Conservation (phyloP, 169 alveolate genomes). For the Blepharisma undulans region DNA sequence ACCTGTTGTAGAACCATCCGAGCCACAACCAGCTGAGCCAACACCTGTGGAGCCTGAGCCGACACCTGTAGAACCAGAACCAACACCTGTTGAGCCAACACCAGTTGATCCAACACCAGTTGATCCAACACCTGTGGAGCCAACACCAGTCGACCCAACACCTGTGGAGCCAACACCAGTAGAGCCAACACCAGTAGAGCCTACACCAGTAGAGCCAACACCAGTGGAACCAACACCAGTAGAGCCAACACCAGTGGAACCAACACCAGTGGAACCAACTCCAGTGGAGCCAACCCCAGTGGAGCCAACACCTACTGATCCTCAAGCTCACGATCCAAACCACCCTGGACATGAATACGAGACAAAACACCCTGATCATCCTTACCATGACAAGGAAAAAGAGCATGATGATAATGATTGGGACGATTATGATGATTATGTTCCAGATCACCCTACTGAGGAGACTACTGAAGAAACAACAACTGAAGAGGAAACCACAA, state of each 20-base stretch:
- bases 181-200: too few species aligned
- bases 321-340: background rate
- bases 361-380: background rate
- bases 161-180: too few species aligned
- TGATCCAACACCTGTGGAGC: too few species aligned
- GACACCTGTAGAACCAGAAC: background rate
- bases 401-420: background rate
- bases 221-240: background rate
- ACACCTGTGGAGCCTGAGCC: too few species aligned
- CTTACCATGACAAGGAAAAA: background rate
- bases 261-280: background rate
- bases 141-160: too few species aligned
- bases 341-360: background rate
- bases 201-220: too few species aligned
- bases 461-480: background rate
- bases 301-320: background rate
- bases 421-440: background rate
- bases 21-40: background rate
- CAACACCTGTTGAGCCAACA: background rate
- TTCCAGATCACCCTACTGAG: too few species aligned
- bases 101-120: too few species aligned
- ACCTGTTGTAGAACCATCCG: too few species aligned
- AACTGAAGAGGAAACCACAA: background rate
- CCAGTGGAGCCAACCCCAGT: background rate
- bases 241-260: background rate